Evolutionary conservation across 331 rosid species (phyloP).

Genomic region (Erythrophleum ivorense): DNA sequence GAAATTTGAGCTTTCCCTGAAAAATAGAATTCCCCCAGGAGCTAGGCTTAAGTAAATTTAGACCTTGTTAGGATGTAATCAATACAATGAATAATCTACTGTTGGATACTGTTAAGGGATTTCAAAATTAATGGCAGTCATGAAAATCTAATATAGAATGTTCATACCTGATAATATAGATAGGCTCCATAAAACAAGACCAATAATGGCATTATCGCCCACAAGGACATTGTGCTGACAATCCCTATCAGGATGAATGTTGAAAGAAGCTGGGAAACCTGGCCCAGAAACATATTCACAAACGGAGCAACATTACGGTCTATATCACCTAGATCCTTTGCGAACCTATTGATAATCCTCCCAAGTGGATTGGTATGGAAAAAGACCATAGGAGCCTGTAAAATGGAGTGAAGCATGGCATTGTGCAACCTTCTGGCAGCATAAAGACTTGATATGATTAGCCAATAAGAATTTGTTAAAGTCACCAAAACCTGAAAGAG

Average conservation of each 20-base stretch:
- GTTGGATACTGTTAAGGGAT: conserved; percentile 9
- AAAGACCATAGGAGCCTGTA: conserved; percentile 92
- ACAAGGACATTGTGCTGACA: conserved; percentile 91
- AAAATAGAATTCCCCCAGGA: background rate
- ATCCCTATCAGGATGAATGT: conserved; percentile 85
- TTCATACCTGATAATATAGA: conserved; percentile 82
- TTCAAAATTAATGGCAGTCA: conserved; percentile 7
- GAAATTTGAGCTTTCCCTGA: background rate
- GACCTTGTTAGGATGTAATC: background rate
- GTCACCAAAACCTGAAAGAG: conserved; percentile 74
- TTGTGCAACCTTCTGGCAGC: conserved; percentile 90
- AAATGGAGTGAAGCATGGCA: conserved; percentile 80
- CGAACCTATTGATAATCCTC: conserved; percentile 88
- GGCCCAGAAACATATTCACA: conserved; percentile 84
- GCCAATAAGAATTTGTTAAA: conserved; percentile 79
- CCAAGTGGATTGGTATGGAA: conserved; percentile 98
- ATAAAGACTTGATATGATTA: conserved; percentile 79
- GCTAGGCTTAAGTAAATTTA: background rate
- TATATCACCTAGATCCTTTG: conserved; percentile 97
- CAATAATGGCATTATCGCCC: conserved; percentile 97
- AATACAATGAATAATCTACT: background rate
- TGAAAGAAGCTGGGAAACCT: conserved; percentile 78
- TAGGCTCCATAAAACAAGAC: conserved; percentile 85
- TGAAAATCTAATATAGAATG: conserved; percentile 12
- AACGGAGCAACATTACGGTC: conserved; percentile 87